Evolutionary conservation across 257 asterid species (phyloP).

Genomic region (Osmanthus fragrans): DNA sequence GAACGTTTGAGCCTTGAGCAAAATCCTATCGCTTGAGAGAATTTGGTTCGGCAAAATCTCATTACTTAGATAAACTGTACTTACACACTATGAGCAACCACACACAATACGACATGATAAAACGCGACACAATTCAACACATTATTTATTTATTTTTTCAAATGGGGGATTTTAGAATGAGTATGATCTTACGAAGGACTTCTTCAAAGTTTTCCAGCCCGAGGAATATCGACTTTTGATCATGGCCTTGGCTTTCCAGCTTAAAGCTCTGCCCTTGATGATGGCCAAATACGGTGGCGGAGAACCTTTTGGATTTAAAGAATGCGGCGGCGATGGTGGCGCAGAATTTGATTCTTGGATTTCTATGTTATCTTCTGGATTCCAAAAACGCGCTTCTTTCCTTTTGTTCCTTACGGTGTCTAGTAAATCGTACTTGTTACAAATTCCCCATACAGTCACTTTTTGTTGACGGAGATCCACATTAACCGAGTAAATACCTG

Average conservation of each 20-base stretch:
- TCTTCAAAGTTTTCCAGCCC: slow-evolving; percentile 54
- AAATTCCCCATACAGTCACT: slow-evolving; percentile 90
- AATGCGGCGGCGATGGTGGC: slow-evolving; percentile 34
- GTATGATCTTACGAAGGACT: slow-evolving; percentile 52
- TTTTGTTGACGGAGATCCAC: slow-evolving; percentile 60
- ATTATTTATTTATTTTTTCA: background rate
- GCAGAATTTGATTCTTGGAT: slow-evolving; percentile 27
- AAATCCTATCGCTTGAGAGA: background rate
- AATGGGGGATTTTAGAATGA: slow-evolving; percentile 37
- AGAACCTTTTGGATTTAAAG: slow-evolving; percentile 18
- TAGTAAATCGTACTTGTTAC: slow-evolving; percentile 68
- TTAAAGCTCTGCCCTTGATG: slow-evolving; percentile 46
- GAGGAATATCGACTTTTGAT: slow-evolving; percentile 20
- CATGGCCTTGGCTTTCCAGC: slow-evolving; percentile 37
- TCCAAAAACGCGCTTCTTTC: slow-evolving; percentile 73
- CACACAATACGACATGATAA: no score
- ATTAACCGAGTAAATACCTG: slow-evolving; percentile 75
- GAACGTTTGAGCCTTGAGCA: background rate
- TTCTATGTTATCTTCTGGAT: slow-evolving; percentile 32
- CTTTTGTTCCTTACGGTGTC: slow-evolving; percentile 48
- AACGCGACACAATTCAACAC: no score
- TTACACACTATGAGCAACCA: background rate
- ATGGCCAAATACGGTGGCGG: slow-evolving; percentile 40
- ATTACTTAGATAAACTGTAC: background rate
- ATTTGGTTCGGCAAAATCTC: background rate